These are phyloP conservation scores for Ramicandelaber brevisporus DNA, from an alignment of 192 early-diverging fungal species.

Conservation along the genomic window DNA sequence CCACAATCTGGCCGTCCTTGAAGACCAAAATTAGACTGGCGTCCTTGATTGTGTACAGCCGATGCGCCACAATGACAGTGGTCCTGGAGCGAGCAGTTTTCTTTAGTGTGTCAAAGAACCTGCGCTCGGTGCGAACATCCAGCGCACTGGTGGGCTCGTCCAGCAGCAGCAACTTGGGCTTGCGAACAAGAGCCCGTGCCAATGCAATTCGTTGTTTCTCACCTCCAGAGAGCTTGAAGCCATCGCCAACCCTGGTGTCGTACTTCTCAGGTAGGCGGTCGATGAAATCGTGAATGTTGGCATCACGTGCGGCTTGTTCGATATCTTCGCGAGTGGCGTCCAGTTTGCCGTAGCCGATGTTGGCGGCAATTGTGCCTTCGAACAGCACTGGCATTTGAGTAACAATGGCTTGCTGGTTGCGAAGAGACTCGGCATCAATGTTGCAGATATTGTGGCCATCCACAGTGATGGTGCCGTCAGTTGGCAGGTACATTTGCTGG, in stretches of 20 bases:
- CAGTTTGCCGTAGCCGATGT: conserved; percentile 26
- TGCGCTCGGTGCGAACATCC: conserved; percentile 53
- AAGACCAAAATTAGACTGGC: conserved; percentile 41
- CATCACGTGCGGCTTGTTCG: conserved; percentile 16
- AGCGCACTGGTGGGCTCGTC: conserved; percentile 64
- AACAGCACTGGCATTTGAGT: conserved; percentile 33
- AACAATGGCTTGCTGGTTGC: conserved; percentile 23
- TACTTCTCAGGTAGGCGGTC: conserved; percentile 19
- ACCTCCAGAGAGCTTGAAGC: conserved; percentile 24
- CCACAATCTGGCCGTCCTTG: conserved; percentile 16
- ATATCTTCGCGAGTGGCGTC: conserved; percentile 18
- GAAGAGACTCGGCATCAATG: conserved; percentile 12
- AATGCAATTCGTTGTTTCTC: conserved; percentile 36
- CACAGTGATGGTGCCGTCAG: conserved; percentile 13
- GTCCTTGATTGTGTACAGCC: conserved; percentile 41
- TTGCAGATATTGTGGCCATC: conserved; percentile 16
- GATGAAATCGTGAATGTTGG: conserved; percentile 31
- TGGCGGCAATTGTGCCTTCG: conserved; percentile 26
- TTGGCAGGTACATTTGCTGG: conserved; percentile 27
- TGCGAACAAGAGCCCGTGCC: conserved; percentile 30
- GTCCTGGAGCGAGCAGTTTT: no score
- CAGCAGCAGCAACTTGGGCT: conserved; percentile 40
- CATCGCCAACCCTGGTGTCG: conserved; percentile 34
- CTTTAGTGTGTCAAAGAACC: no score
- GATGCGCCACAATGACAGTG: conserved; percentile 44